Evolutionary conservation across 257 asterid genomes (phyloP).

Genomic region (Nicotiana tomentosiformis): DNA sequence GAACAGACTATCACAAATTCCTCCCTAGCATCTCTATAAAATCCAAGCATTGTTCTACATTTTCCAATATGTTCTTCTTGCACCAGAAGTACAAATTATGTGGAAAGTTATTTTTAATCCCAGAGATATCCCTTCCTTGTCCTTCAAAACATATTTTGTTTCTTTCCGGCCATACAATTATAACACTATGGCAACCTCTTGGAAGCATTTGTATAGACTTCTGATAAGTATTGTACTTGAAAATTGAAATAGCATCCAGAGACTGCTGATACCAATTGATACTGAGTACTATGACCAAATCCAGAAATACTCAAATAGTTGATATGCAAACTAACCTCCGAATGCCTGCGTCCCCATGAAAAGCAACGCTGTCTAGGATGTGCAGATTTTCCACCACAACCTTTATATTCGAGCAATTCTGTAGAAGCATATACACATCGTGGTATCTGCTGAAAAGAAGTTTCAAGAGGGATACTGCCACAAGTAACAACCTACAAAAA

Average conservation of each 20-base stretch:
- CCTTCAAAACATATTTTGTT: no score
- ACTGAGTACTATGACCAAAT: neutral
- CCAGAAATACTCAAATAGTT: constrained; percentile 3
- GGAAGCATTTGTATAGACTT: neutral
- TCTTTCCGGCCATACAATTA: no score
- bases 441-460: constrained; percentile 59
- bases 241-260: neutral
- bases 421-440: constrained; percentile 73
- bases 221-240: neutral
- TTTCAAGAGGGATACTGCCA: constrained; percentile 76
- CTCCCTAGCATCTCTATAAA: no score
- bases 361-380: constrained; percentile 51
- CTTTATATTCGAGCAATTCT: constrained; percentile 61
- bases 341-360: constrained; percentile 64
- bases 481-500: constrained; percentile 69
- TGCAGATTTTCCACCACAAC: constrained; percentile 53
- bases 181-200: neutral
- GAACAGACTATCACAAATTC: no score
- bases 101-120: no score
- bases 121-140: no score
- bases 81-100: no score
- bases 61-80: no score
- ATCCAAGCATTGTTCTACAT: no score
- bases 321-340: constrained; percentile 52
- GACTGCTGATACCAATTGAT: neutral